A percentile compares a stretch with the other conserved stretches of the same genome.
phyloP scores from a whole-genome alignment of 2,329 filamentous ascomycete genomes.

The Neoscytalidium dimidiatum region DNA sequence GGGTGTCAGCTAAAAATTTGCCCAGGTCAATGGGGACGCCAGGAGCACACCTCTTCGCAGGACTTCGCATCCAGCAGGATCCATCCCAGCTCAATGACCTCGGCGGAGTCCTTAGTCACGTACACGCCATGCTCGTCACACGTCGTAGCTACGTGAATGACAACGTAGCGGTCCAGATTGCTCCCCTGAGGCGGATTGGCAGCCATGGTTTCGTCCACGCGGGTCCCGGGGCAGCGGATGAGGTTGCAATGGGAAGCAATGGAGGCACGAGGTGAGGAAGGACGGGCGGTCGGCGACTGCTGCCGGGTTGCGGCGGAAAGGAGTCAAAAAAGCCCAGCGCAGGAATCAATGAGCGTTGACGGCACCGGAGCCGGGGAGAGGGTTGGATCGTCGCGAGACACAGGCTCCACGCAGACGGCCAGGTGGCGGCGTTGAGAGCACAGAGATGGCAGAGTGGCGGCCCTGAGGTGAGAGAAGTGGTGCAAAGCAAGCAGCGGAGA shows the following conservation, averaged over 20 bases:
- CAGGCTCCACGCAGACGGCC: slow-evolving; percentile 15
- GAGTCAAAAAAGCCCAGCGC: slow-evolving; percentile 17
- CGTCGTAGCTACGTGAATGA: slow-evolving; percentile 97
- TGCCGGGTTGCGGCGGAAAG: slow-evolving; percentile 20
- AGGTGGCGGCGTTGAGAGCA: slow-evolving; percentile 9
- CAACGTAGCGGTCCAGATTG: slow-evolving; percentile 87
- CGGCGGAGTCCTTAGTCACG: slow-evolving; percentile 97
- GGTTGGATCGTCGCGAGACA: slow-evolving; percentile 4
- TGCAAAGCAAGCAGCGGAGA: background rate
- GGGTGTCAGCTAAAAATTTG: slow-evolving; percentile 34
- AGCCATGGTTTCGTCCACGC: slow-evolving; percentile 24
- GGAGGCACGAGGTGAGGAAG: slow-evolving; percentile 12
- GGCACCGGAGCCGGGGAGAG: slow-evolving; percentile 9
- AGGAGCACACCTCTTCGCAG: slow-evolving; percentile 74
- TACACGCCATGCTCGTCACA: slow-evolving; percentile 99
- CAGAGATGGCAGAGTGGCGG: slow-evolving; percentile 16
- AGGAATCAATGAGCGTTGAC: slow-evolving; percentile 15
- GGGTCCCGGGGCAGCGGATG: slow-evolving; percentile 8
- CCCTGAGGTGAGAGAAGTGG: slow-evolving; percentile 5
- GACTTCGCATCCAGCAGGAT: slow-evolving; percentile 90
- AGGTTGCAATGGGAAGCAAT: slow-evolving; percentile 15
- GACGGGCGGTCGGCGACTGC: slow-evolving; percentile 16
- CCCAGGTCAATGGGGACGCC: slow-evolving; percentile 21
- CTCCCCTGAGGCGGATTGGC: slow-evolving; percentile 35
- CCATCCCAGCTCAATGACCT: slow-evolving; percentile 99